Base-by-base conservation (phyloP, 495 filamentous ascomycete species). In the Penicillium turbatum region DNA sequence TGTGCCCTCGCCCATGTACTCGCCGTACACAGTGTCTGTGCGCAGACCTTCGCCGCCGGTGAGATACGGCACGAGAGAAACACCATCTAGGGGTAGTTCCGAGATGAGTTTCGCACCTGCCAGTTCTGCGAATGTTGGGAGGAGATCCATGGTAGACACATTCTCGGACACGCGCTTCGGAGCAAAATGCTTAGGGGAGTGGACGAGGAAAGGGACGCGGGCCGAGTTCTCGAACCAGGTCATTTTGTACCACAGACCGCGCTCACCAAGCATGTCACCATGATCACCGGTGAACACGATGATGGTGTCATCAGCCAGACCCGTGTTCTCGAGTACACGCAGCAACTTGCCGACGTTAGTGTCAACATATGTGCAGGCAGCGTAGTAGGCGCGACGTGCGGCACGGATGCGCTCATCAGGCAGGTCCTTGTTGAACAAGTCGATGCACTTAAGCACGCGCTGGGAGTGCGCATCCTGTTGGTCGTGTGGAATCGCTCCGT, bases 211-310 rank as follows among this genome's bases (percentile, higher is more conserved):
- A 3, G 90, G 90, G 6, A 96, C 89, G 7, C 90, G 86, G 27
- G 86, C 86, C 6, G 87, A 91, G 27, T 82, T 82, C 75, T 95
- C 90, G 61, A 87, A 92, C 77, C 89, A 95, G 55, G 77, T 85
- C 90, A 95, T 95, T 76, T 95, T 95, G 76, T 95, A 96, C 90
- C 90, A 96, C 34, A 96, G 70, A 0, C 87, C 87, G 21, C 90
- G 81, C 71, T 96, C 90, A 32, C 90, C 90, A 8, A 96, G 82
- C 90, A 95, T 95, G 65, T 96, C 90, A 48, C 90, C 90, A 66
- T 96, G 90, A 60, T 96, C 90, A 43, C 90, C 88, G 44, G 83
- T 88, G 70, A 96, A 96, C 42, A 95, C 77, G 42, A 96, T 75
- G 51, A 96, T 89, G 5, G 90, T 95, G 66, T 93, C 80, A 15